Evolutionary conservation across 345 rosid genomes (phyloP).

Genomic region (Populus ilicifolia): DNA sequence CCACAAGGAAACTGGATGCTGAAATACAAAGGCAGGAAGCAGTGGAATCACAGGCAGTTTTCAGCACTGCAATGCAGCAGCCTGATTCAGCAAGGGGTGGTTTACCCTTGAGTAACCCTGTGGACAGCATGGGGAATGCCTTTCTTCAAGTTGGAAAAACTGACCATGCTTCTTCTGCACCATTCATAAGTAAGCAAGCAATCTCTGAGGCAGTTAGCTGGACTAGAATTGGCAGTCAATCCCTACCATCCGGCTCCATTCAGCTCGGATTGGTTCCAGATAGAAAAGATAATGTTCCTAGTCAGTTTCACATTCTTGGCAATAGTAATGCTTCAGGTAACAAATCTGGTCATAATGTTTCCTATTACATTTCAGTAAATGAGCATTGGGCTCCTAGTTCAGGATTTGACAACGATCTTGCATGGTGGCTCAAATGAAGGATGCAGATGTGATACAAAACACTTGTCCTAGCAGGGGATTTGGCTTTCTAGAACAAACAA

Average conservation of each 20-base stretch:
- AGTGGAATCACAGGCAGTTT: constrained; percentile 34
- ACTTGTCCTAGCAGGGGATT: constrained; percentile 20
- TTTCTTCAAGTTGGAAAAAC: constrained; percentile 34
- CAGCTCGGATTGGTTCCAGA: constrained; percentile 33
- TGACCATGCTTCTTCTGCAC: constrained; percentile 35
- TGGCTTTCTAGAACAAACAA: neutral
- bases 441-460: constrained; percentile 19
- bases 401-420: constrained; percentile 14
- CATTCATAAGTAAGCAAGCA: constrained; percentile 38
- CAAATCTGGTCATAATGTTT: constrained; percentile 12
- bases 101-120: constrained; percentile 24
- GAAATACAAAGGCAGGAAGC: constrained; percentile 48
- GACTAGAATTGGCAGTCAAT: constrained; percentile 40
- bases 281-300: constrained; percentile 30
- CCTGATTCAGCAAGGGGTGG: constrained; percentile 37
- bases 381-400: constrained; percentile 21
- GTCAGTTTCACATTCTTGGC: constrained; percentile 35
- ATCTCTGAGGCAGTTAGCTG: constrained; percentile 43
- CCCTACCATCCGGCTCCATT: constrained; percentile 25
- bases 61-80: constrained; percentile 27
- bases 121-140: constrained; percentile 34
- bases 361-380: constrained; percentile 15
- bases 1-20: constrained; percentile 40
- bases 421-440: constrained; percentile 2
- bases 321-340: constrained; percentile 24